These are phyloP conservation scores for Decorospora gaudefroyi DNA, from an alignment of 2,329 filamentous ascomycete species.

Conservation along the genomic window DNA sequence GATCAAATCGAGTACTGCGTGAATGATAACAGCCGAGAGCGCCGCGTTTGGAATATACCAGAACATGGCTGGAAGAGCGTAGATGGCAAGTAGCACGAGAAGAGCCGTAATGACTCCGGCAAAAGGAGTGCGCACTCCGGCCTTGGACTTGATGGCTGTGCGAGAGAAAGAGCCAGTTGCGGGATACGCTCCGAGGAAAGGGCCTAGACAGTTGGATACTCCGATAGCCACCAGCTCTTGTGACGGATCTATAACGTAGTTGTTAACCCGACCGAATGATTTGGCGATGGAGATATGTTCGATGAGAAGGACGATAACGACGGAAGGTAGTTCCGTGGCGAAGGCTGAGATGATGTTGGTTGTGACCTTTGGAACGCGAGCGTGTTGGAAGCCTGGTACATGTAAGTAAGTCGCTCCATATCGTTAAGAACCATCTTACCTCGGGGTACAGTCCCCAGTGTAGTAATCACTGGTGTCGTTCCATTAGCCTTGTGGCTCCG, in stretches of 20 bases:
- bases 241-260: constrained; percentile 95
- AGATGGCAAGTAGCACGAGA: constrained; percentile 87
- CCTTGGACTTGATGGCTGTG: constrained; percentile 96
- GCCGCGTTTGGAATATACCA: constrained; percentile 88
- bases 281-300: constrained; percentile 98
- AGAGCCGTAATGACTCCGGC: constrained; percentile 86
- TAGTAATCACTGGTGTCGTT: constrained; percentile 67
- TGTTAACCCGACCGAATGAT: constrained; percentile 92
- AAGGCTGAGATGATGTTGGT: constrained; percentile 69
- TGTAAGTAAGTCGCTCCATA: constrained; percentile 6
- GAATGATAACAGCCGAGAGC: constrained; percentile 89
- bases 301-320: constrained; percentile 89
- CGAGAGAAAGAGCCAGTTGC: constrained; percentile 95
- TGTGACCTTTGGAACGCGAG: constrained; percentile 72
- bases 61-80: constrained; percentile 85
- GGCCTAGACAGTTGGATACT: constrained; percentile 83
- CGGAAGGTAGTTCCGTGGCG: constrained; percentile 74
- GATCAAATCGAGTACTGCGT: constrained; percentile 91
- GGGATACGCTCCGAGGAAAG: constrained; percentile 88
- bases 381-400: constrained; percentile 68
- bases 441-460: constrained; percentile 77
- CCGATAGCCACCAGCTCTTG: constrained; percentile 96
- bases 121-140: constrained; percentile 88
- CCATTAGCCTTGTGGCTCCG: constrained; percentile 51
- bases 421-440: constrained; percentile 51